These are phyloP conservation scores for Centaurea solstitialis DNA, from an alignment of 129 eudicot species.

Conservation along the genomic window DNA sequence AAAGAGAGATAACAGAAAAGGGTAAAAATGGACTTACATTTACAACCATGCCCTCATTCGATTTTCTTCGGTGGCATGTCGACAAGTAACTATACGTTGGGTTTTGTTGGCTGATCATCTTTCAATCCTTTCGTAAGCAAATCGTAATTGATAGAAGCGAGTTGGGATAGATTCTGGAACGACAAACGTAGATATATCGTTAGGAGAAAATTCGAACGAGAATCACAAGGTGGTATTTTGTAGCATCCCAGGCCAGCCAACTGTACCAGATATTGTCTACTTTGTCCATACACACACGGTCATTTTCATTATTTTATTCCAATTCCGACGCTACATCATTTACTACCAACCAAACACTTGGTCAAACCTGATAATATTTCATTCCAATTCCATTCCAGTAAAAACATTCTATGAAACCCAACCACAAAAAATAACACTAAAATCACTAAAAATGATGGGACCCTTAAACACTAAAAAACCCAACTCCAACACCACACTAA, in stretches of 20 bases:
- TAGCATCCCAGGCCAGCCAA: too few species aligned
- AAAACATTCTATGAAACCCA: too few species aligned
- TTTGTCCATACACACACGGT: neutral
- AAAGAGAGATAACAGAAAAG: neutral
- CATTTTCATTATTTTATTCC: neutral
- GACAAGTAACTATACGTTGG: constrained; percentile 30
- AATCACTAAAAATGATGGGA: too few species aligned
- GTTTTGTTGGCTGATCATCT: constrained; percentile 72
- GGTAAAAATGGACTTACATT: constrained; percentile 33
- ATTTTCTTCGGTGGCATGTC: neutral
- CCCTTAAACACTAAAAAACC: too few species aligned
- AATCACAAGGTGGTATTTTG: neutral
- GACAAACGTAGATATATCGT: neutral
- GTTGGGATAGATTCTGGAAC: constrained; percentile 91
- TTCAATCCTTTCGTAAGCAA: constrained; percentile 71
- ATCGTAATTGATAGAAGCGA: constrained; percentile 95
- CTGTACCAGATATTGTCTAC: too few species aligned
- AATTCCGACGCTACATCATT: neutral
- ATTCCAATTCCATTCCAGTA: neutral
- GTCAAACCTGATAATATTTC: neutral
- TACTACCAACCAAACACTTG: neutral
- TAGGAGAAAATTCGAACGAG: neutral
- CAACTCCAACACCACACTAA: too few species aligned
- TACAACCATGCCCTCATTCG: constrained; percentile 26
- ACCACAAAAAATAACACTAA: too few species aligned